Conservation (phyloP, 176 grass and related monocot genomes). For the Rhynchospora breviuscula region DNA sequence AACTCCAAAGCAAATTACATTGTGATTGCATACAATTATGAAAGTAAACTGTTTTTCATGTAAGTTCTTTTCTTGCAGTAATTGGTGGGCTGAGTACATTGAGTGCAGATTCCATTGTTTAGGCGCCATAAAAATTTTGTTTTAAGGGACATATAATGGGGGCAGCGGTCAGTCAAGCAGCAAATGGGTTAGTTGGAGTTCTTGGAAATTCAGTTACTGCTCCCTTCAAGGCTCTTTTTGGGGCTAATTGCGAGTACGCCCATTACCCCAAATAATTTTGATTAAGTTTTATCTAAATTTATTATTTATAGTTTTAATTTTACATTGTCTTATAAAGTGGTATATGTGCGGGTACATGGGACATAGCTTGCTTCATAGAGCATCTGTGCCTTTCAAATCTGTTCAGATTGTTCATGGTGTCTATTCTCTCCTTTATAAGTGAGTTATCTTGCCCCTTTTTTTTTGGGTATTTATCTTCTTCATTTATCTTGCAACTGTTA, state of each 20-base stretch:
- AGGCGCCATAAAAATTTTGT: neutral
- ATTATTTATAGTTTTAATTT: neutral
- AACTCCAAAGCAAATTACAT: neutral
- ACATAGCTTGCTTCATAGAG: constrained; percentile 55
- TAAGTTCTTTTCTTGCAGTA: neutral
- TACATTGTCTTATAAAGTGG: constrained; percentile 11
- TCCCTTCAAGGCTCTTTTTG: constrained; percentile 19
- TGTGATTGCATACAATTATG: neutral
- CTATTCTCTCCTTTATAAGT: constrained; percentile 32
- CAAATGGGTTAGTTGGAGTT: neutral
- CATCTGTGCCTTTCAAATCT: constrained; percentile 46
- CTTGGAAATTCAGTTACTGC: constrained; percentile 6
- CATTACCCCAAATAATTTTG: neutral
- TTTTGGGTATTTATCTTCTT: neutral
- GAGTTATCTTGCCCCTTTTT: constrained; percentile 4
- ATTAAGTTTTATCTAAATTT: neutral
- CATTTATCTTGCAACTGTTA: neutral
- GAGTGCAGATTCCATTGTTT: neutral
- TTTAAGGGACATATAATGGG: neutral
- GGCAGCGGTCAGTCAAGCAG: neutral
- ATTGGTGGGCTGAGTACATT: neutral
- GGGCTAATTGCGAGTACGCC: constrained; percentile 21
- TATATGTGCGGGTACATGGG: constrained; percentile 57
- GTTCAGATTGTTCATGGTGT: constrained; percentile 32
- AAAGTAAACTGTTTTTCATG: neutral